Conservation (phyloP, 148 eudicot species). For the Heliamphora exappendiculata region DNA sequence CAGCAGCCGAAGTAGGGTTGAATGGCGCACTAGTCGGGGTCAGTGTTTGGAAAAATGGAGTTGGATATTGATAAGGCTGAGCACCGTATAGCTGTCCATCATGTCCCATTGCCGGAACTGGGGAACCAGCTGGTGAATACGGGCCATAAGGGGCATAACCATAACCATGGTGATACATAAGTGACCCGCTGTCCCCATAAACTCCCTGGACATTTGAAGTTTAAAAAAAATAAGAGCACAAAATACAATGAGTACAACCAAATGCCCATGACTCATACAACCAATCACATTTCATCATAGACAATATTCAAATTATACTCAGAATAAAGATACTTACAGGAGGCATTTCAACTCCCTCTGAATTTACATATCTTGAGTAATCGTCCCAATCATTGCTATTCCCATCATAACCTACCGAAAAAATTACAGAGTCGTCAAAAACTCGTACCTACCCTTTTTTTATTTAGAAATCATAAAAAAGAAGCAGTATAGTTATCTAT, state of each 20-base stretch:
- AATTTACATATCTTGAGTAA: not conserved
- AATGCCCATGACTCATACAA: not conserved
- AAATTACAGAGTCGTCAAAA: not conserved
- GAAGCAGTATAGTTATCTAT: not conserved
- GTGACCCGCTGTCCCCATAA: constrained; percentile 2
- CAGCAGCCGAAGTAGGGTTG: not conserved
- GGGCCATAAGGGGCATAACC: not conserved
- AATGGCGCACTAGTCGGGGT: constrained; percentile 4
- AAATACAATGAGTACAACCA: not conserved
- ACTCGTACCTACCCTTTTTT: not conserved
- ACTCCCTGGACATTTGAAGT: not conserved
- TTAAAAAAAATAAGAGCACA: no score
- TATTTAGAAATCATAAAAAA: not conserved
- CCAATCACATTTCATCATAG: not conserved
- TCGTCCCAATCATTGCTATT: constrained; percentile 6
- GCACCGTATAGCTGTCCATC: constrained; percentile 3
- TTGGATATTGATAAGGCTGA: constrained; percentile 2
- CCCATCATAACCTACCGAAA: not conserved
- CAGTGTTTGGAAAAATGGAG: not conserved
- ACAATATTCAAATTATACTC: not conserved
- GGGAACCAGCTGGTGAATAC: not conserved
- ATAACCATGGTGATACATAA: constrained; percentile 2
- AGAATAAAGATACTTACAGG: not conserved
- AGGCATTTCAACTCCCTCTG: constrained; percentile 10
- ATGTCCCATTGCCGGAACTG: constrained; percentile 2